Evolutionary conservation across 768 basidiomycete species (phyloP), one percentile per base, ranked within the genome.

Genomic region (Suillus plorans): DNA sequence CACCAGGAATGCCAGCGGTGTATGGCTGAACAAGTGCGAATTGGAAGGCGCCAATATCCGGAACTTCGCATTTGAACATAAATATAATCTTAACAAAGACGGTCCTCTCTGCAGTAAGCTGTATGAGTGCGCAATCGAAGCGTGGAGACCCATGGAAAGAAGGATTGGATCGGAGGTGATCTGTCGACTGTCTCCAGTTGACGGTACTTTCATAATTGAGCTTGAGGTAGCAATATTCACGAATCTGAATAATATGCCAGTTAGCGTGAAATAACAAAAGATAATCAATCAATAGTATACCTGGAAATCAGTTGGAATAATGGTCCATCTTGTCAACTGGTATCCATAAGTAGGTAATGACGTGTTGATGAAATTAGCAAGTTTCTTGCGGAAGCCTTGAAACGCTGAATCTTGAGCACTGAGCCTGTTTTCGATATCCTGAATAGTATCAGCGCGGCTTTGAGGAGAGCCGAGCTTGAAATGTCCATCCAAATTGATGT

Each of bases 161-260:
- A 10, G 77, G 75, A 60, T 72, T 78, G 66, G 71, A 76, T 5
- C 67, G 64, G 1, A 81, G 67, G 37, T 74, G 67, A 62, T 81
- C 73, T 1, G 67, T 70, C 6, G 63, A 63, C 25, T 67, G 34
- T 10, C 60, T 36, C 78, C 78, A 80, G 65, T 76, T 68, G 12
- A 74, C 63, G 2, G 41, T 60, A 0, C 71, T 77, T 18, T 65
- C 69, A 66, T 76, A 79, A 34, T 71, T 65, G 18, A 77, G 62
- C 56, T 68, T 72, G 31, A 79, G 62, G 50, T 64, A 75, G 6
- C 49, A 53, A 52, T 73, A 66, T 36, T 73, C 70, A 3, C 61
- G 67, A 6, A 77, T 67, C 71, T 76, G 25, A 58, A 3, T 25
- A 9, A 31, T 6, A 25, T 22, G 9, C 20, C 7, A 45, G 44